Evolutionary conservation across 2,329 filamentous ascomycete species (phyloP), one percentile per base, ranked within the genome.

Genomic region (Ascochyta lentis): DNA sequence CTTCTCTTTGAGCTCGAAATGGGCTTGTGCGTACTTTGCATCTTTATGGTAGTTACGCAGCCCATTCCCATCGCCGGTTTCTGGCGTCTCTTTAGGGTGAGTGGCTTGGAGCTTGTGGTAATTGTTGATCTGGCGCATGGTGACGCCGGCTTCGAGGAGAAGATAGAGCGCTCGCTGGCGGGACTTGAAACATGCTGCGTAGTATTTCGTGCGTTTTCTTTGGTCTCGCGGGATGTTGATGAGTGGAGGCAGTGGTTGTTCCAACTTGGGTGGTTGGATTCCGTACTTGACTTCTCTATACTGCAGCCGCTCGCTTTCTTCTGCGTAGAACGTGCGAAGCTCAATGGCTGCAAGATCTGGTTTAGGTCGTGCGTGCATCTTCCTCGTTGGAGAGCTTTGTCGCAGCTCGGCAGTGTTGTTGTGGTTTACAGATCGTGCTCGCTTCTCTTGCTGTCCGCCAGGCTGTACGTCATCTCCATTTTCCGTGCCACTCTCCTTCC

Each of bases 241-340:
- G 23, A 74, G 61, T 12, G 66, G 67, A 6, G 70, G 59, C 0
- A 74, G 22, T 9, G 65, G 65, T 23, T 67, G 58, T 12, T 61
- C 47, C 3, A 64, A 16, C 40, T 69, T 62, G 15, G 68, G 69
- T 10, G 63, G 64, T 38, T 68, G 65, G 3, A 73, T 62, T 24
- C 71, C 72, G 27, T 65, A 73, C 34, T 64, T 69, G 45, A 67
- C 66, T 55, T 75, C 72, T 23, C 61, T 63, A 37, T 75, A 75
- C 44, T 69, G 57, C 15, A 71, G 46, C 38, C 71, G 69, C 45
- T 72, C 69, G 47, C 69, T 73, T 35, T 66, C 61, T 49, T 68
- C 66, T 2, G 44, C 39, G 41, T 63, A 44, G 7, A 58, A 54
- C 1, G 44, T 54, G 34, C 60, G 47, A 7, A 58, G 57, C 50